Evolutionary conservation across 176 grass and related monocot species (phyloP).

Genomic region (Carex myosuroides): DNA sequence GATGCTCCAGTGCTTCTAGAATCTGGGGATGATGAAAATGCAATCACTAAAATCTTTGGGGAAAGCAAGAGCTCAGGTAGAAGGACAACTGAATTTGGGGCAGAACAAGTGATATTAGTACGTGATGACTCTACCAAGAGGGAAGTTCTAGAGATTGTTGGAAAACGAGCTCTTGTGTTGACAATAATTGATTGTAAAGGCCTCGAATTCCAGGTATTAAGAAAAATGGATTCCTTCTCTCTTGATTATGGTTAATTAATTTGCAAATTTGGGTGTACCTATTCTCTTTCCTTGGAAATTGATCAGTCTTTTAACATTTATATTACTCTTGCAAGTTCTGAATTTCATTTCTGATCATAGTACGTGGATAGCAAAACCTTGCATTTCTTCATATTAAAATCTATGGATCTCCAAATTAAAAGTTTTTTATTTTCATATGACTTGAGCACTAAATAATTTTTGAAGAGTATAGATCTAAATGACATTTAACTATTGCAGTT

Average conservation of each 20-base stretch:
- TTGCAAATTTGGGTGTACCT: neutral
- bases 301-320: neutral
- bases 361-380: neutral
- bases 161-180: constrained; percentile 72
- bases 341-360: neutral
- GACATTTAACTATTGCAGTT: neutral
- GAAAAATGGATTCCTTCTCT: neutral
- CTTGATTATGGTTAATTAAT: neutral
- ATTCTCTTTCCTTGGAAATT: neutral
- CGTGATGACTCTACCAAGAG: constrained; percentile 62
- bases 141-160: constrained; percentile 55
- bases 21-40: constrained; percentile 67
- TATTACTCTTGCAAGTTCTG: neutral
- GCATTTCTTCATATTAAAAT: neutral
- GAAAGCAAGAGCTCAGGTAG: constrained; percentile 16
- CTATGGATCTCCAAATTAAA: neutral
- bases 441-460: neutral
- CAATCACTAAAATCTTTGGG: constrained; percentile 80
- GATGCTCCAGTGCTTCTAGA: constrained; percentile 77
- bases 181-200: constrained; percentile 92
- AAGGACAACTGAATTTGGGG: constrained; percentile 55
- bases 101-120: constrained; percentile 82
- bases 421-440: neutral
- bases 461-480: neutral
- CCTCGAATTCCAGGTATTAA: constrained; percentile 78